phyloP scores from a whole-genome alignment of 176 grass and related monocot species.

The Lolium multiflorum region DNA sequence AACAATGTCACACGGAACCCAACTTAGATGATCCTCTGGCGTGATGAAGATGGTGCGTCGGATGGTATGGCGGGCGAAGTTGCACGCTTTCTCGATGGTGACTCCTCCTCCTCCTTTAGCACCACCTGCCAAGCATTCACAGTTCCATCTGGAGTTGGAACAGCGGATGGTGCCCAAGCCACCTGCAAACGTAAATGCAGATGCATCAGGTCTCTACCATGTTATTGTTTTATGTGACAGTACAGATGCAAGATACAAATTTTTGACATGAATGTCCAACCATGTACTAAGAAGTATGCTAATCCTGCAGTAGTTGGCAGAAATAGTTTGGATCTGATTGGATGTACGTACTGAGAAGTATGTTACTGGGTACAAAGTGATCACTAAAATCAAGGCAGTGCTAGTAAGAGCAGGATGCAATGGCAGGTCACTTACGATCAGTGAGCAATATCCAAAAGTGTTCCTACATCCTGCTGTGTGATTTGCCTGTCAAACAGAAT shows the following conservation, averaged over 20 bases:
- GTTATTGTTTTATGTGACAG: neutral
- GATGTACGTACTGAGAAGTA: neutral
- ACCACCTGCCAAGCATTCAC: neutral
- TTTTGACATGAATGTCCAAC: constrained; percentile 69
- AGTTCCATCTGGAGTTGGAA: neutral
- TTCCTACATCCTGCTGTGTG: neutral
- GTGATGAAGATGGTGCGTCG: no score
- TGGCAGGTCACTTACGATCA: constrained; percentile 27
- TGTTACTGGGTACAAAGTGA: constrained; percentile 39
- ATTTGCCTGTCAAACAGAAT: constrained; percentile 35
- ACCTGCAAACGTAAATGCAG: neutral
- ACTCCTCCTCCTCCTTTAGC: no score
- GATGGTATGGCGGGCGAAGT: no score
- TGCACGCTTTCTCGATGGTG: no score
- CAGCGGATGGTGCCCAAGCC: neutral
- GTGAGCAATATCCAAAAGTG: neutral
- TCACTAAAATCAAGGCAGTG: constrained; percentile 46
- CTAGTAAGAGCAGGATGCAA: constrained; percentile 22
- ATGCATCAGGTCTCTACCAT: neutral
- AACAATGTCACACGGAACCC: no score
- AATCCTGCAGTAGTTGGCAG: constrained; percentile 47
- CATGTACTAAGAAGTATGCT: constrained; percentile 76
- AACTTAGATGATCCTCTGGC: no score
- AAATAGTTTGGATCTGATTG: constrained; percentile 43
- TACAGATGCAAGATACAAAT: constrained; percentile 13